phyloP scores from a whole-genome alignment of 768 basidiomycete species.

The Pleurotus pulmonarius region DNA sequence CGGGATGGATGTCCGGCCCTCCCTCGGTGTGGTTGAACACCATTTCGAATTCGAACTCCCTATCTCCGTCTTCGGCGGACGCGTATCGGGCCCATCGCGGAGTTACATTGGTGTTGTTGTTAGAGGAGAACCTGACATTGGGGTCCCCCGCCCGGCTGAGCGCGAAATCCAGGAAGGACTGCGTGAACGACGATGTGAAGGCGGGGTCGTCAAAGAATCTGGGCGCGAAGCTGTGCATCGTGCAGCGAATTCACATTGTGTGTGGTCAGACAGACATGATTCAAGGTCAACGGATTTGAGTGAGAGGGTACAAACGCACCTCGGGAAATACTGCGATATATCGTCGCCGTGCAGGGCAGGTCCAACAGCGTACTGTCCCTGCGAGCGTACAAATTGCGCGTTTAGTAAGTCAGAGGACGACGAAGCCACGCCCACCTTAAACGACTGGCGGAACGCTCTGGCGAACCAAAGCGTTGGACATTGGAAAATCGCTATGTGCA shows the following conservation, averaged over 20 bases:
- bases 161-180: constrained; percentile 34
- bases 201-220: constrained; percentile 26
- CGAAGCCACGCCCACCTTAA: constrained; percentile 23
- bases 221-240: too few species aligned
- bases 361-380: constrained; percentile 43
- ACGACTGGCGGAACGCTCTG: constrained; percentile 25
- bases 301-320: constrained; percentile 21
- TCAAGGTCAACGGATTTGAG: too few species aligned
- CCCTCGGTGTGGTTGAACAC: constrained; percentile 38
- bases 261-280: too few species aligned
- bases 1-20: constrained; percentile 24
- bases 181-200: constrained; percentile 32
- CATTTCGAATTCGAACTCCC: constrained; percentile 35
- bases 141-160: constrained; percentile 20
- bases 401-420: too few species aligned
- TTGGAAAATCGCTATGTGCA: constrained; percentile 33
- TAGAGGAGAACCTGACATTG: constrained; percentile 27
- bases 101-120: constrained; percentile 27
- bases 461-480: constrained; percentile 41
- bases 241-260: too few species aligned
- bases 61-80: too few species aligned
- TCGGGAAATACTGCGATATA: constrained; percentile 35
- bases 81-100: constrained; percentile 31
- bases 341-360: constrained; percentile 36
- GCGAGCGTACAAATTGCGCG: too few species aligned